Percentiles rank a stretch among this genome's conserved stretches.
These are phyloP conservation scores for Cicer pinnatifidum DNA, from an alignment of 306 rosid species.

Conservation along the genomic window DNA sequence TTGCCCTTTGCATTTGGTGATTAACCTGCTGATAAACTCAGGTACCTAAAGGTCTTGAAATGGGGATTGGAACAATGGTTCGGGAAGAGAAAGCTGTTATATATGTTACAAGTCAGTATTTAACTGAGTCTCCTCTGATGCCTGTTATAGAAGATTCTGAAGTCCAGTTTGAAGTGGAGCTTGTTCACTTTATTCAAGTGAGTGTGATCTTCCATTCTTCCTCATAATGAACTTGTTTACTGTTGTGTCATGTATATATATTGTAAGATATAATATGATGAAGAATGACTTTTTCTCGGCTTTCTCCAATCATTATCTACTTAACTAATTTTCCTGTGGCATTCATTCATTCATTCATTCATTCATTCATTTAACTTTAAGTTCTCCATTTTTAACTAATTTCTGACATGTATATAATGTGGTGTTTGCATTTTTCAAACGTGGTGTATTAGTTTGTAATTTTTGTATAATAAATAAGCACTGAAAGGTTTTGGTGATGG, in stretches of 20 bases:
- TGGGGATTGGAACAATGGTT: conserved; percentile 92
- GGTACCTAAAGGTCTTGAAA: conserved; percentile 98
- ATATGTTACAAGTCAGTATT: conserved; percentile 71
- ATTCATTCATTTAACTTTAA: conserved; percentile 27
- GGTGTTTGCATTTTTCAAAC: conserved; percentile 3
- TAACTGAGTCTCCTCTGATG: conserved; percentile 76
- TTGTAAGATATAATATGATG: conserved; percentile 20
- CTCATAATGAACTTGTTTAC: conserved; percentile 27
- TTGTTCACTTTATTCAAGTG: conserved; percentile 90
- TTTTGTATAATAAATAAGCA: not conserved
- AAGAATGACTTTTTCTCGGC: conserved; percentile 19
- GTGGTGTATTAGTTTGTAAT: not conserved
- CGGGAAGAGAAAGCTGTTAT: conserved; percentile 85
- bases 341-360: conserved; percentile 4
- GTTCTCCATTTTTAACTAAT: conserved; percentile 14
- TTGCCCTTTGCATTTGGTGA: conserved; percentile 15
- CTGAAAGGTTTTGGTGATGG: conserved; percentile 10
- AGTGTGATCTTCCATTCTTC: conserved; percentile 51
- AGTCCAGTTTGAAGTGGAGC: conserved; percentile 91
- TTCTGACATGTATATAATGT: conserved; percentile 15
- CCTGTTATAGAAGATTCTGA: conserved; percentile 69
- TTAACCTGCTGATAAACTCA: conserved; percentile 41
- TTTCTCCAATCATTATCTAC: conserved; percentile 28
- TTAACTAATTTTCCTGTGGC: conserved; percentile 11
- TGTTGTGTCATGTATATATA: conserved; percentile 14